Evolutionary conservation across 768 basidiomycete genomes (phyloP), one percentile per base, ranked within the genome.

Genomic region (Boletus speciosus): DNA sequence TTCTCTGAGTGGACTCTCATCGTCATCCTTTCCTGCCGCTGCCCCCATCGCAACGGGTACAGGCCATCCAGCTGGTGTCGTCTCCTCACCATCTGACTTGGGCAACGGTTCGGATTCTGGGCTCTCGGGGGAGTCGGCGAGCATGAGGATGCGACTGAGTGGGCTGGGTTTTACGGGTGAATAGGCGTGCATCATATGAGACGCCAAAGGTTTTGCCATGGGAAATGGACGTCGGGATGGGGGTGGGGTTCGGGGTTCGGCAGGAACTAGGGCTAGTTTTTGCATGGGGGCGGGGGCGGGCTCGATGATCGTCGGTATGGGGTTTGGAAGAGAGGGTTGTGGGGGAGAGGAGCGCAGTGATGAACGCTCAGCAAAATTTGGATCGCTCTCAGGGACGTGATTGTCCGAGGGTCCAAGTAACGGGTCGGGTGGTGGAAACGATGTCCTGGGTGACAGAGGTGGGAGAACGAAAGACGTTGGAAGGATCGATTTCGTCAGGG

Each of bases 101-200:
- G 23, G 41, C 1, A 57, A 9, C 31, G 49, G 47, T 6, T 50
- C 57, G 1, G 46, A 49, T 12, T 70, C 63, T 14, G 75, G 70
- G 47, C 71, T 75, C 35, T 76, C 69, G 5, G 84, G 84, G 1
- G 86, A 88, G 56, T 85, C 74, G 4, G 76, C 78, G 40, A 91
- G 75, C 83, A 85, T 81, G 23, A 91, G 76, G 49, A 92, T 90
- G 11, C 89, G 80, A 55, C 87, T 90, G 32, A 93, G 76, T 3
- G 90, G 90, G 57, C 88, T 90, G 0, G 90, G 90, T 66, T 83
- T 85, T 3, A 76, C 84, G 29, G 90, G 90, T 0, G 90, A 91
- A 58, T 92, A 93, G 0, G 89, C 88, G 58, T 93, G 90, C 5
- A 81, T 76, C 84, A 89, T 88, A 51, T 78, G 82, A 50, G 76